These are phyloP conservation scores for Anaeramoeba ignava DNA, from an alignment of 78 protist species.

Conservation along the genomic window DNA sequence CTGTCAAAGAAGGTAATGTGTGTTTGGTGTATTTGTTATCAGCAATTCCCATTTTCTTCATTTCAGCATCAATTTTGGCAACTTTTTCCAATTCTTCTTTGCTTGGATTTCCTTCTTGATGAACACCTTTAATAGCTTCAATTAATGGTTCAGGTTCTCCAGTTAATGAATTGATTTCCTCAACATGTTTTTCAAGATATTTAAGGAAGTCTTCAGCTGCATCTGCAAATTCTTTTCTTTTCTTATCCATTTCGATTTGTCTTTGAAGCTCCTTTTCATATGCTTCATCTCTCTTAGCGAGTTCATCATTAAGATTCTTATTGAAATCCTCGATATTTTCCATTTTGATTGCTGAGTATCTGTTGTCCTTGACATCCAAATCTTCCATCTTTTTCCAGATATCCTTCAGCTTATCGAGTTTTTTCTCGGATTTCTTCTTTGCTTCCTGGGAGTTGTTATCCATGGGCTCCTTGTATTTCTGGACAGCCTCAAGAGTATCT, in stretches of 20 bases:
- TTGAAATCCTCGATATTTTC: background rate
- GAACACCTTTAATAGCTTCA: background rate
- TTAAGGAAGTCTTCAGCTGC: background rate
- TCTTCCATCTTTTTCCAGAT: background rate
- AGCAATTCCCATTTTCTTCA: background rate
- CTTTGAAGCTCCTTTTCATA: background rate
- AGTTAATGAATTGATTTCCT: background rate
- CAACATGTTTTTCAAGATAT: background rate
- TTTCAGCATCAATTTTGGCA: background rate
- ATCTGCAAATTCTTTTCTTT: background rate
- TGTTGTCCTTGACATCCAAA: background rate
- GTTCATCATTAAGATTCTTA: background rate
- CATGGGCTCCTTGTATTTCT: background rate
- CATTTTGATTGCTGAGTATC: background rate
- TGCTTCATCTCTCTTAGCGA: background rate
- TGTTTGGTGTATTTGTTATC: background rate
- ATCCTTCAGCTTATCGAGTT: background rate
- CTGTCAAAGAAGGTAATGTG: no score
- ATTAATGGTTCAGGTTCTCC: background rate
- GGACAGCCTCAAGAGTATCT: background rate
- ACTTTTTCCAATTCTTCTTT: background rate
- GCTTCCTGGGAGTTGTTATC: background rate
- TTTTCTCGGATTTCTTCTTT: background rate
- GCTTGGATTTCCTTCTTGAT: background rate
- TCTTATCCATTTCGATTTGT: background rate